phyloP scores from a whole-genome alignment of 495 filamentous ascomycete species.

The Tetracladium setigerum region DNA sequence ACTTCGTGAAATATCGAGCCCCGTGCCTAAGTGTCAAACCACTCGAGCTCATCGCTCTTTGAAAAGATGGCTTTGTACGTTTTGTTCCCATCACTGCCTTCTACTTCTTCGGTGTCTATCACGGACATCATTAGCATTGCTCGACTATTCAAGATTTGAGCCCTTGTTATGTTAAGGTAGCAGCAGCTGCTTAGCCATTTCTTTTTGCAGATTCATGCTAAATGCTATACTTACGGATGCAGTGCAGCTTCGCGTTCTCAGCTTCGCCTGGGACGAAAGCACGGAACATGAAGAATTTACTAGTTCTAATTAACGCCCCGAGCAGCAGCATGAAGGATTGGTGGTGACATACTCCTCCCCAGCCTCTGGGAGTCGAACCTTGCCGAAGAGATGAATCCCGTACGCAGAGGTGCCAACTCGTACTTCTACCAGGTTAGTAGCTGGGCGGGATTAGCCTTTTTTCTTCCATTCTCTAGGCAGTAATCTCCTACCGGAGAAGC shows the following conservation, averaged over 20 bases:
- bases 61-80: constrained; percentile 44
- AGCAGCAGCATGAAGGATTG: too few species aligned
- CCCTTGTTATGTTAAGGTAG: too few species aligned
- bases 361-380: constrained; percentile 38
- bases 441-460: neutral
- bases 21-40: constrained; percentile 43
- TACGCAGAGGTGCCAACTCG: constrained; percentile 45
- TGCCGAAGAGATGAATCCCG: constrained; percentile 50
- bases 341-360: too few species aligned
- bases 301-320: constrained; percentile 30
- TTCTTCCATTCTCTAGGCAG: neutral
- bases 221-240: constrained; percentile 24
- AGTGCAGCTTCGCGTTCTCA: constrained; percentile 38
- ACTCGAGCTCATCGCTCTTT: constrained; percentile 44
- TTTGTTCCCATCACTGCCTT: constrained; percentile 34
- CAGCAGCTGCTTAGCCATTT: too few species aligned
- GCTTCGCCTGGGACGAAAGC: constrained; percentile 40
- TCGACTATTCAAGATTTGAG: too few species aligned
- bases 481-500: constrained; percentile 25
- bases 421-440: constrained; percentile 39
- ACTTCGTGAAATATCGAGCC: neutral
- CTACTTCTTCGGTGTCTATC: constrained; percentile 36
- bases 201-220: too few species aligned
- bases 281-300: constrained; percentile 40
- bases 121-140: constrained; percentile 1